A percentile compares a stretch with the other conserved stretches of the same genome.
Conservation (phyloP, 345 rosid genomes). For the Brassica napus region Da-Ae NC_063450.1:49570501-49571000, state of each 20-base stretch:
- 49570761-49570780: constrained; percentile 11
- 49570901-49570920: not conserved
- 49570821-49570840: constrained; percentile 17
- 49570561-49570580: constrained; percentile 3
- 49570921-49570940: constrained; percentile 7
- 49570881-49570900: constrained; percentile 14
- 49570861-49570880: constrained; percentile 12
- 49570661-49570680: constrained; percentile 14
- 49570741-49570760: constrained; percentile 25
- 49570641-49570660: constrained; percentile 24
- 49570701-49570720: constrained; percentile 23
- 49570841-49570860: constrained; percentile 11
- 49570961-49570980: constrained; percentile 9
- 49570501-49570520: not conserved
- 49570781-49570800: constrained; percentile 8
- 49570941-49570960: constrained; percentile 11
- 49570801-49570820: not conserved
- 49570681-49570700: constrained; percentile 23
- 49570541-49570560: not conserved
- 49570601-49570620: not conserved
- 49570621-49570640: constrained; percentile 17
- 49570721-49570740: constrained; percentile 27
- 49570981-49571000: constrained; percentile 17
- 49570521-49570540: not conserved
- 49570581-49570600: not conserved